Conservation (phyloP, 257 asterid genomes). For the Gentiana straminea region DNA sequence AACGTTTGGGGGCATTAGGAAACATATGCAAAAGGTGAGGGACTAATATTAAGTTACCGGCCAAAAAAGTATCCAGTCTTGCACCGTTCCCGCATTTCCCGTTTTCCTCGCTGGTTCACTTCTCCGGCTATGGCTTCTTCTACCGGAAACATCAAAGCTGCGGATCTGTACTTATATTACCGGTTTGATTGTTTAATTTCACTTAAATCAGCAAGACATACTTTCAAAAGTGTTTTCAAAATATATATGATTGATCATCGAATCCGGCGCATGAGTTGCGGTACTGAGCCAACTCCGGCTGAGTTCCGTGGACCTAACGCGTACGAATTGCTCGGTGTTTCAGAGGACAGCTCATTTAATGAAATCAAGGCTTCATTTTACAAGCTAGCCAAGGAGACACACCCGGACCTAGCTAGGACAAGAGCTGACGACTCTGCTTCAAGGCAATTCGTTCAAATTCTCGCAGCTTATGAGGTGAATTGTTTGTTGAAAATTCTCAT, state of each 20-base stretch:
- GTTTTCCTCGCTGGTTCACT: background rate
- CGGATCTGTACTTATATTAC: slow-evolving; percentile 19
- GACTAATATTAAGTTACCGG: too few relatives aligned
- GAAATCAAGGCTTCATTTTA: slow-evolving; percentile 75
- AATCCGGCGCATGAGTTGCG: slow-evolving; percentile 42
- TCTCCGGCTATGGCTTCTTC: slow-evolving; percentile 30
- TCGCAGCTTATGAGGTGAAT: slow-evolving; percentile 88
- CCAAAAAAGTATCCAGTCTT: too few relatives aligned
- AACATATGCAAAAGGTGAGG: too few relatives aligned
- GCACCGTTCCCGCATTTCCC: background rate
- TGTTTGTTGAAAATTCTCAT: background rate
- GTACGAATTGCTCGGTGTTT: slow-evolving; percentile 67
- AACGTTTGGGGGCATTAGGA: too few relatives aligned
- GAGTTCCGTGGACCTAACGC: slow-evolving; percentile 63
- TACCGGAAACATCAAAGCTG: slow-evolving; percentile 17
- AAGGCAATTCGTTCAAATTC: slow-evolving; percentile 53
- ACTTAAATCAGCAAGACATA: slow-evolving; percentile 4
- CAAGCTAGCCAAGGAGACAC: slow-evolving; percentile 86
- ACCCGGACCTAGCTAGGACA: slow-evolving; percentile 64
- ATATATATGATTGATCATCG: slow-evolving; percentile 12
- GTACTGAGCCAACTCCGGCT: slow-evolving; percentile 40
- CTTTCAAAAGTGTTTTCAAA: background rate
- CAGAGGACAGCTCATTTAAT: slow-evolving; percentile 51
- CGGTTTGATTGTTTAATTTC: slow-evolving; percentile 17
- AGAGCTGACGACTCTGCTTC: slow-evolving; percentile 33